Evolutionary conservation across 2,329 filamentous ascomycete species (phyloP).

Genomic region (Fusarium lyarnte): DNA sequence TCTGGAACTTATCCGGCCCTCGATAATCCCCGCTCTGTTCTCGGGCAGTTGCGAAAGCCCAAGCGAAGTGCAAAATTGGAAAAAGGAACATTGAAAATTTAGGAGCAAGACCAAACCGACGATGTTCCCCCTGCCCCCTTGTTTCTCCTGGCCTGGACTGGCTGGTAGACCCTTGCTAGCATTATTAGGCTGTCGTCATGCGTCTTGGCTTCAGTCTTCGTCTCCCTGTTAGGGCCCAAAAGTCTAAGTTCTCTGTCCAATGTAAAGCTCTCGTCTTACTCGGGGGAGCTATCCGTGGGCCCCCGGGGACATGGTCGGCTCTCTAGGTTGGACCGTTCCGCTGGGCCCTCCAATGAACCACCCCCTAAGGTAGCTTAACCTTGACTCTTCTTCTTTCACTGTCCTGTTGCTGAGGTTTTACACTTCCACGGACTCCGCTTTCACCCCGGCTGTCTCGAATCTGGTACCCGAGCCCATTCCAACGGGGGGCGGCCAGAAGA

Average conservation of each 20-base stretch:
- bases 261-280: constrained; percentile 25
- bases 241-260: constrained; percentile 33
- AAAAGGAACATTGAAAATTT: constrained; percentile 9
- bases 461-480: constrained; percentile 38
- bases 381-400: neutral
- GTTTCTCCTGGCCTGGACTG: neutral
- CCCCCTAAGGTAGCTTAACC: constrained; percentile 10
- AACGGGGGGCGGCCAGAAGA: constrained; percentile 16
- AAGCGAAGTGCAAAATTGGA: constrained; percentile 7
- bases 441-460: constrained; percentile 33
- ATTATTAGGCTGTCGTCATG: constrained; percentile 8
- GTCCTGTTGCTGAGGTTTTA: neutral
- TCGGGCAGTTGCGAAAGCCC: constrained; percentile 8
- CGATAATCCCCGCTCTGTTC: constrained; percentile 25
- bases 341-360: constrained; percentile 33
- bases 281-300: constrained; percentile 37
- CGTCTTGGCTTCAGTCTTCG: neutral
- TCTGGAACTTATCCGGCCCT: constrained; percentile 34
- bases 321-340: constrained; percentile 43
- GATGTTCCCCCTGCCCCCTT: constrained; percentile 26
- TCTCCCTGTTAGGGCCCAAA: constrained; percentile 25
- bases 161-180: constrained; percentile 11
- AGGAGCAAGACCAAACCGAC: constrained; percentile 11
- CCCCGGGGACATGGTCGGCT: constrained; percentile 33
- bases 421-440: constrained; percentile 14